Base-by-base conservation (phyloP, 768 basidiomycete species). In the Suillus subluteus region DNA sequence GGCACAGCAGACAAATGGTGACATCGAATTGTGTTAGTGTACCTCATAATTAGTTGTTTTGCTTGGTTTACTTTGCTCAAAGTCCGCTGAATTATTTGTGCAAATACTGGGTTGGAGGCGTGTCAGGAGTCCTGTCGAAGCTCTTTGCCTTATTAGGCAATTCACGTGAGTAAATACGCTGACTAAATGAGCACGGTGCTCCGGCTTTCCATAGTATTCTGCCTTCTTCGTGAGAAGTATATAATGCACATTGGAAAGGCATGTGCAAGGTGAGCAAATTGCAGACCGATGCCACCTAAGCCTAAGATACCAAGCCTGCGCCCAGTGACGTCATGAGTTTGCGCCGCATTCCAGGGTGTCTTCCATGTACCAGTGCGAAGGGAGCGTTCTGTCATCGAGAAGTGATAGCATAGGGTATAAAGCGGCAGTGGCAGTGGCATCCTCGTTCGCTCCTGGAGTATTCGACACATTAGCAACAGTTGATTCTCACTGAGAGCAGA, bases 221-320 rank as follows among this genome's bases (percentile, higher is more conserved):
- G 26, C 23, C 50, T 52, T 52, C 26, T 12, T 52, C 26, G 52
- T 18, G 87, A 88, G 78, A 91, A 87, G 78, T 95, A 96, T 64
- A 95, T 83, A 66, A 95, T 80, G 64, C 90, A 89, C 94, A 97
- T 95, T 21, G 90, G 91, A 82, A 96, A 92, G 2, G 87, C 88
- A 65, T 87, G 87, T 1, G 84, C 88, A 64, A 92, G 83, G 70
- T 89, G 83, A 1, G 88, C 89, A 23, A 91, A 77, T 26, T 87
- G 87, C 66, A 83, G 71, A 1, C 91, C 90, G 68, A 92, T 91
- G 3, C 91, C 89, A 41, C n/a, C 90, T 8, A 91, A 81, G 2
- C 90, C 90, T 15, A 91, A 81, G 67, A 92, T 88, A 12, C 84
- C 89, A 41, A 92, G 77, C 8, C 89, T 89, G 67, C 84, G 85